Evolutionary conservation across 306 rosid genomes (phyloP).

Genomic region (Castanea crenata): DNA sequence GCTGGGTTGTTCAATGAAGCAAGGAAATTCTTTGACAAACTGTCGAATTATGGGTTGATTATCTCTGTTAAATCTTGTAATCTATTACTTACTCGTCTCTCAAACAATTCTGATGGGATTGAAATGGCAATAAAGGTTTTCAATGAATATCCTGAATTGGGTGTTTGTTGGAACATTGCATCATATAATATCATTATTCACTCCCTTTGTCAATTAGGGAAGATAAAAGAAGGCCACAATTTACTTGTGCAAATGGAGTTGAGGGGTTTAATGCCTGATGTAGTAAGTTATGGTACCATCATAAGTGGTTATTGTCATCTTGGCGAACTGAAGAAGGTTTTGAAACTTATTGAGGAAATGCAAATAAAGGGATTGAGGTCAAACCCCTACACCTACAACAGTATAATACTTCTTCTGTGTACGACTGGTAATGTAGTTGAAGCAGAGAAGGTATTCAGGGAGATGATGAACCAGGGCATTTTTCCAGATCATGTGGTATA

Average conservation of each 20-base stretch:
- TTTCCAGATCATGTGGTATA: slow-evolving; percentile 72
- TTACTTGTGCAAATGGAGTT: slow-evolving; percentile 73
- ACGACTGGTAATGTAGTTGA: slow-evolving; percentile 53
- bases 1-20: slow-evolving; percentile 61
- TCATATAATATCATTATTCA: slow-evolving; percentile 69
- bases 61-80: slow-evolving; percentile 78
- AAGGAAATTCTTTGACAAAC: slow-evolving; percentile 48
- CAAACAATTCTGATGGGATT: slow-evolving; percentile 38
- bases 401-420: slow-evolving; percentile 59
- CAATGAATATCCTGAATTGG: slow-evolving; percentile 53
- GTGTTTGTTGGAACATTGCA: slow-evolving; percentile 66
- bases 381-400: slow-evolving; percentile 58
- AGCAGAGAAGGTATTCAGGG: slow-evolving; percentile 58
- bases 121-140: slow-evolving; percentile 51
- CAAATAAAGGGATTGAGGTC: slow-evolving; percentile 57
- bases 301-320: slow-evolving; percentile 59
- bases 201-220: slow-evolving; percentile 59
- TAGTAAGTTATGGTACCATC: slow-evolving; percentile 76
- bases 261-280: slow-evolving; percentile 62
- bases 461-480: slow-evolving; percentile 48
- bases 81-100: slow-evolving; percentile 52
- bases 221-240: slow-evolving; percentile 65
- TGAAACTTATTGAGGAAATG: slow-evolving; percentile 74
- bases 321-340: slow-evolving; percentile 53
- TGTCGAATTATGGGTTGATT: slow-evolving; percentile 61